Evolutionary conservation across 106 monocot genomes (phyloP).

Genomic region (Posidonia australis): DNA sequence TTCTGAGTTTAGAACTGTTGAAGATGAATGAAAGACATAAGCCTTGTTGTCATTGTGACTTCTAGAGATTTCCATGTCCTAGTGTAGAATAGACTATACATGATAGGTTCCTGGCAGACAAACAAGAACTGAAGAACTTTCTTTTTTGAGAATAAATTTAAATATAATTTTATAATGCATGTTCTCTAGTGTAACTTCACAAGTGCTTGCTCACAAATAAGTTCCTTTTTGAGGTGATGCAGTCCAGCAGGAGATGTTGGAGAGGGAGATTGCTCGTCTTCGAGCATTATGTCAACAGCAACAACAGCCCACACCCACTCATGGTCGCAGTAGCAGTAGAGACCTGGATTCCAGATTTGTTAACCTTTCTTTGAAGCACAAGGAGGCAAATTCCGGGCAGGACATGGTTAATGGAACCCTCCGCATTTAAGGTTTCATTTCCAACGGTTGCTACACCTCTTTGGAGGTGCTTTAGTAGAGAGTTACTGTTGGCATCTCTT

Average conservation of each 20-base stretch:
- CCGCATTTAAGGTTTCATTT: constrained; percentile 19
- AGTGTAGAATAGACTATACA: too few species aligned
- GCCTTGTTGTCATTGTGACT: too few species aligned
- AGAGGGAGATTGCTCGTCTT: constrained; percentile 77
- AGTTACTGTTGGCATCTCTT: background rate
- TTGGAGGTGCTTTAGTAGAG: background rate
- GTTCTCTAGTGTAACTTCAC: background rate
- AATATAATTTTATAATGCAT: background rate
- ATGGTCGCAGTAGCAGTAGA: constrained; percentile 53
- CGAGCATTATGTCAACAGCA: constrained; percentile 53
- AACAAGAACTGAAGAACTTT: too few species aligned
- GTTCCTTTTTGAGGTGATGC: constrained; percentile 9
- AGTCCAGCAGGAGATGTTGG: constrained; percentile 95
- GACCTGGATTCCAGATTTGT: constrained; percentile 64
- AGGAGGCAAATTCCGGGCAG: constrained; percentile 37
- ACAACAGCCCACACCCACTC: constrained; percentile 20
- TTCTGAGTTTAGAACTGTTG: too few species aligned
- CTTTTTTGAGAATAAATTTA: too few species aligned
- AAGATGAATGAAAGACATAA: too few species aligned
- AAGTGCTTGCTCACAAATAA: background rate
- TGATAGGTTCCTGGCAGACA: too few species aligned
- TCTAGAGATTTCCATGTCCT: too few species aligned
- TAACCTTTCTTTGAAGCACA: constrained; percentile 58
- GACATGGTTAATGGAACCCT: constrained; percentile 33
- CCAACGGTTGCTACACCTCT: background rate